Conservation (phyloP, 805 yeast species). For the Pichia membranifaciens region DNA sequence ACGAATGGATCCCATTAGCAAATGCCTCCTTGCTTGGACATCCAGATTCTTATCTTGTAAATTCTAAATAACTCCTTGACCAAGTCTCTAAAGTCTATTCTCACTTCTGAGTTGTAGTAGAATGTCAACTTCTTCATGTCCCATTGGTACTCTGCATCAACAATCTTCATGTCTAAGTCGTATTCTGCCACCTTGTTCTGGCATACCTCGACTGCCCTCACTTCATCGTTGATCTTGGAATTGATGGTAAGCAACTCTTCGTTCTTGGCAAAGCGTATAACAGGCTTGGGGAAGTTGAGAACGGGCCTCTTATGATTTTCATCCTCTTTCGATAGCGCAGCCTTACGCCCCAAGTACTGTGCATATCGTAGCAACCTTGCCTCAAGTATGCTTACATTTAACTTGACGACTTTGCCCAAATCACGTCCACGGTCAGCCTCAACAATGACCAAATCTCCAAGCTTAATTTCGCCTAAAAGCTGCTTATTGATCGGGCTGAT, state of each 20-base stretch:
- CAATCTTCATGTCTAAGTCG: constrained; percentile 49
- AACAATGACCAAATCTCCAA: constrained; percentile 70
- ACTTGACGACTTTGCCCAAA: constrained; percentile 58
- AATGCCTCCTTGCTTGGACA: constrained; percentile 44
- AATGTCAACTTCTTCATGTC: constrained; percentile 76
- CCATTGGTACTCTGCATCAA: constrained; percentile 83
- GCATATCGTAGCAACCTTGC: constrained; percentile 61
- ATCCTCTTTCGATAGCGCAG: constrained; percentile 36
- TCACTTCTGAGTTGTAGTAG: constrained; percentile 54
- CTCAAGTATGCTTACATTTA: constrained; percentile 55
- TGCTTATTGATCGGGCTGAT: constrained; percentile 36
- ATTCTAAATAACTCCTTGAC: constrained; percentile 69
- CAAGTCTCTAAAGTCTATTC: constrained; percentile 74
- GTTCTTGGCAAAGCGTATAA: constrained; percentile 56
- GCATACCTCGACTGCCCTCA: constrained; percentile 59
- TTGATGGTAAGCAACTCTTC: constrained; percentile 55
- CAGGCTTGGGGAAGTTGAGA: constrained; percentile 61
- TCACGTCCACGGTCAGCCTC: constrained; percentile 83
- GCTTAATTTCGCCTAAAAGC: constrained; percentile 29
- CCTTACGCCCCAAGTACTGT: constrained; percentile 68
- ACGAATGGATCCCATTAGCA: constrained; percentile 4
- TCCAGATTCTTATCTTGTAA: constrained; percentile 81
- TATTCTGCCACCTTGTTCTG: constrained; percentile 48
- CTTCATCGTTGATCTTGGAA: constrained; percentile 61
- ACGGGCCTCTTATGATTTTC: constrained; percentile 34